A percentile compares a stretch with the other conserved stretches of the same genome.
phyloP scores from a whole-genome alignment of 73 alveolate species.

The Durusdinium trenchii region DNA sequence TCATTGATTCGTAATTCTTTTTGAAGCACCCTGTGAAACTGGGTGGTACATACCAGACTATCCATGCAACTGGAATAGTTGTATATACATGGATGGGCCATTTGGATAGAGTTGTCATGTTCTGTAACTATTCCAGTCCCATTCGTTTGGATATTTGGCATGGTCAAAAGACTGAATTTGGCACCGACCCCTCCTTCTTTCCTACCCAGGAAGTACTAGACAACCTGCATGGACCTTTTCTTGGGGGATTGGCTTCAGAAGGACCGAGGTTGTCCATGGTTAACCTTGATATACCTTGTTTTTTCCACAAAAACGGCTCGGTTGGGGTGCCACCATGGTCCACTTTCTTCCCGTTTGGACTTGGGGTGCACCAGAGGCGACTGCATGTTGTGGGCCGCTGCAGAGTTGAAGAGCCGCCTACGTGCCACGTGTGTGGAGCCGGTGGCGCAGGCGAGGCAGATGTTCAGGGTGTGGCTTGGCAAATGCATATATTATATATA shows the following conservation, averaged over 20 bases:
- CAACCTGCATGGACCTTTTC: not conserved
- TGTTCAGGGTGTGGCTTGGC: not conserved
- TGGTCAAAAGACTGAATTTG: no score
- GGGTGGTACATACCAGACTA: no score
- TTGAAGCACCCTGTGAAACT: no score
- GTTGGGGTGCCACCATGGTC: not conserved
- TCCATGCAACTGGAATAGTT: no score
- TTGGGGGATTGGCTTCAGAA: not conserved
- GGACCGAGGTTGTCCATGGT: not conserved
- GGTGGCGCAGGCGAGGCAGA: conserved; percentile 53
- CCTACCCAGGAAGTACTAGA: not conserved
- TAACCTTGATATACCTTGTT: not conserved
- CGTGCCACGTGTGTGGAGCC: conserved; percentile 75
- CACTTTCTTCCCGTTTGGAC: not conserved
- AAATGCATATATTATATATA: not conserved
- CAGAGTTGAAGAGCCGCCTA: conserved; percentile 3
- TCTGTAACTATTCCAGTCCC: no score
- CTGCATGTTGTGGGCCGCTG: conserved; percentile 94
- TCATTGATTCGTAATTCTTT: no score
- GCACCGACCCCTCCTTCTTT: not conserved
- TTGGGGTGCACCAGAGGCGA: conserved; percentile 25
- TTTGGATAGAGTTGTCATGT: no score
- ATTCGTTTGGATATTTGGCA: no score
- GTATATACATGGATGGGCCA: no score
- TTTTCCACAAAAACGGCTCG: not conserved